Conservation (phyloP, 805 yeast genomes). For the Myxozyma melibiosi region DNA sequence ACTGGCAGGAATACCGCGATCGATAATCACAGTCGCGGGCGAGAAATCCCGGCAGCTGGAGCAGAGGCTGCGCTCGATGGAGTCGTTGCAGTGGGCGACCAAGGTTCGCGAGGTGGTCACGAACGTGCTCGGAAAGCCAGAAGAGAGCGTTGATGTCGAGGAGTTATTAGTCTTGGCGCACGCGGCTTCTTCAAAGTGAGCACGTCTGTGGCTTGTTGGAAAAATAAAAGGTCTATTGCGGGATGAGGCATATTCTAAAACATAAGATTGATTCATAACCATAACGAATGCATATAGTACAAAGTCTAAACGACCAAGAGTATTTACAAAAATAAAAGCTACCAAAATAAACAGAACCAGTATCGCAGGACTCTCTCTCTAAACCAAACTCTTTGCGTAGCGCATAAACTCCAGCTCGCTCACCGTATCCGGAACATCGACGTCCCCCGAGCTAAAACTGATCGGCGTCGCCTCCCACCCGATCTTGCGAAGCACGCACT, state of each 20-base stretch:
- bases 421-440: slow-evolving; percentile 3
- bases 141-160: neutral
- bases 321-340: neutral
- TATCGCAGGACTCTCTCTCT: neutral
- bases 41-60: slow-evolving; percentile 17
- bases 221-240: no score
- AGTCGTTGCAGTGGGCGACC: slow-evolving; percentile 10
- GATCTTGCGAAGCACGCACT: slow-evolving; percentile 39
- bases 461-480: slow-evolving; percentile 45
- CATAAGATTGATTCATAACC: no score
- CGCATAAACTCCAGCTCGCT: slow-evolving; percentile 22
- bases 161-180: neutral
- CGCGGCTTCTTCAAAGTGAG: neutral
- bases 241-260: no score
- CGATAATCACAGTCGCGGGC: slow-evolving; percentile 28
- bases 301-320: neutral
- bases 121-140: neutral
- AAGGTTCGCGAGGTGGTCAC: slow-evolving; percentile 9
- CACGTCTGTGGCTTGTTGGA: no score
- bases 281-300: neutral
- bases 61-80: neutral
- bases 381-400: slow-evolving; percentile 10
- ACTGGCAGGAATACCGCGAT: slow-evolving; percentile 57
- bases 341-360: neutral
- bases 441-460: slow-evolving; percentile 54